phyloP scores from a whole-genome alignment of 1,139 yeast genomes.

The Hansenula sp. region DNA sequence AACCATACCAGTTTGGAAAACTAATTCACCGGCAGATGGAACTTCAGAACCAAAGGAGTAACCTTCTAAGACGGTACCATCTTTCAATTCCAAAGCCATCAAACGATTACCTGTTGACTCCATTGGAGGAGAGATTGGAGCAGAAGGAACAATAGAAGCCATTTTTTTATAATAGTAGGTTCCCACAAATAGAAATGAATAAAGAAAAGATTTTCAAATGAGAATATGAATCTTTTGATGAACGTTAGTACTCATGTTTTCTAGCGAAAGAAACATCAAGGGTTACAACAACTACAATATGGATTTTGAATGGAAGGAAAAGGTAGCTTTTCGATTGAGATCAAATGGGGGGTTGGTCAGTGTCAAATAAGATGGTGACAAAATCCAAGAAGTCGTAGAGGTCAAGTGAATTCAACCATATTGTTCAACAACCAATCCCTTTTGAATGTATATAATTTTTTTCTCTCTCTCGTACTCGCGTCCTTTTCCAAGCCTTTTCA shows the following conservation, averaged over 20 bases:
- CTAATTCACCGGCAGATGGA: slow-evolving; percentile 91
- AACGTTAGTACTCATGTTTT: neutral
- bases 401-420: neutral
- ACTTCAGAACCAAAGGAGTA: slow-evolving; percentile 95
- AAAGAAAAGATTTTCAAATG: neutral
- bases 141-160: slow-evolving; percentile 40
- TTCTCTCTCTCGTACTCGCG: slow-evolving; percentile 14
- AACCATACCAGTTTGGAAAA: slow-evolving; percentile 99
- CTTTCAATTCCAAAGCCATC: slow-evolving; percentile 88
- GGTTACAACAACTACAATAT: neutral
- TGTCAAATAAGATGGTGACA: no score
- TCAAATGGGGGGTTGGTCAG: neutral
- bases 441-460: neutral
- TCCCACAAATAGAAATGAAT: neutral
- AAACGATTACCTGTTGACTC: slow-evolving; percentile 75
- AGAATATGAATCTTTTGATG: neutral
- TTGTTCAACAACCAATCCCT: neutral
- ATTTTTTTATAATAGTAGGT: slow-evolving; percentile 7
- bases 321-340: neutral
- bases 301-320: no score
- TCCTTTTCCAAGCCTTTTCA: slow-evolving; percentile 9
- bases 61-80: slow-evolving; percentile 89
- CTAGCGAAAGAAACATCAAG: neutral
- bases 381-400: neutral
- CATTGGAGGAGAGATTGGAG: slow-evolving; percentile 88